Evolutionary conservation across 164 flowering plant genomes (phyloP), one percentile per base, ranked within the genome.

Genomic region (Magnolia kwangsiensis): DNA sequence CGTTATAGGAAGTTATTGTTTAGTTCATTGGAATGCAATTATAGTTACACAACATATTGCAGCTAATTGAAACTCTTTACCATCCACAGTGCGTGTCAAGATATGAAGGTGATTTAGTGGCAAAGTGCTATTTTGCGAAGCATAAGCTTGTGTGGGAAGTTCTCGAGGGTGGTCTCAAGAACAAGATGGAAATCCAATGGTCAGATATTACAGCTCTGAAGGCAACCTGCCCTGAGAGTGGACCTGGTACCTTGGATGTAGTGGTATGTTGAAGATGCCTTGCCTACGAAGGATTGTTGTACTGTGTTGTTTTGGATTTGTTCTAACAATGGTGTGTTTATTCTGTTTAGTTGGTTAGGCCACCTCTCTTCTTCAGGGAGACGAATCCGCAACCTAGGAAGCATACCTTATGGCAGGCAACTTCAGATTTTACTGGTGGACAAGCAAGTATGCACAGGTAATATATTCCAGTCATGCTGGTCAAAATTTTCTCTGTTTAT

Each of bases 91-190:
- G 90, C 79, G 82, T 82, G 11, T 91, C 97, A 10, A 89, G 86
- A 78, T 84, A 93, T 76, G 97, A 93, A 82, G 97, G 96, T 71
- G 97, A 93, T 85, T 82, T 93, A 50, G 97, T 93, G 76, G 96
- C 96, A 2, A 93, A 93, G 79, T 91, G 94, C 79, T 93, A 93
- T 81, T 93, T 87, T 84, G 92, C 96, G 0, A 93, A 93, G 87
- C 96, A 90, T 79, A 93, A 93, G 81, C 92, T 93, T 71, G 97
- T 93, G 4, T 93, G 97, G 97, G 97, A 93, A 82, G 90, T 93
- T 84, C 94, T 93, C 77, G 92, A 90, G 58, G 91, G 94, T 76
- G 92, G 94, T 29, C 87, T 93, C n/a, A 93, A 93, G 85, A 89
- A 90, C 79, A 93, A 93, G 85, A 87, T 93, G 75, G 97, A 93